These are phyloP conservation scores for Backusella psychrophila DNA, from an alignment of 192 early-diverging fungal species.

Conservation along the genomic window DNA sequence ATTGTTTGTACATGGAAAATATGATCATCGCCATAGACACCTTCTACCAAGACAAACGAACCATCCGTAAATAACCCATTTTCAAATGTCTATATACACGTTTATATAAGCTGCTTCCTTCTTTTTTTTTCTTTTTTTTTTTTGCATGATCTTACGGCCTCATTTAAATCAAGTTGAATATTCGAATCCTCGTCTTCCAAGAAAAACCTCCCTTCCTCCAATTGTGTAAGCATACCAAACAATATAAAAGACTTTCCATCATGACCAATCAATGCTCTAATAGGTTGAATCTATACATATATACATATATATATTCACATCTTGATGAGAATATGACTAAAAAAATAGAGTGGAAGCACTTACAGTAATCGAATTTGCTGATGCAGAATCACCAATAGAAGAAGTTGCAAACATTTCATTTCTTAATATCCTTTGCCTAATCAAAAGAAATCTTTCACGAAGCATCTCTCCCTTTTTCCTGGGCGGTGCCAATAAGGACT, in stretches of 20 bases:
- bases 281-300: constrained; percentile 62
- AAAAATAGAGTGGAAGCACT: background rate
- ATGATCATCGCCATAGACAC: constrained; percentile 68
- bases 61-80: constrained; percentile 82
- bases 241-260: constrained; percentile 66
- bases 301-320: no score
- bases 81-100: constrained; percentile 30
- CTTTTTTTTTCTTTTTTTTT: background rate
- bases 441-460: constrained; percentile 74
- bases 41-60: constrained; percentile 86
- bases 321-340: background rate
- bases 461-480: constrained; percentile 65
- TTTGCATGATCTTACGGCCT: constrained; percentile 38
- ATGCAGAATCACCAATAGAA: constrained; percentile 40
- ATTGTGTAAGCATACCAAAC: constrained; percentile 87
- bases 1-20: constrained; percentile 69
- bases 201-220: constrained; percentile 76
- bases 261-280: constrained; percentile 78
- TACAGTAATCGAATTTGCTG: constrained; percentile 30
- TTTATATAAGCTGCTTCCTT: background rate
- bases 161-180: constrained; percentile 71
- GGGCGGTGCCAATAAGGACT: constrained; percentile 57
- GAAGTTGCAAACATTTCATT: constrained; percentile 77
- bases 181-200: constrained; percentile 82
- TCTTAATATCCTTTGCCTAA: constrained; percentile 77